Evolutionary conservation across 1,139 yeast genomes (phyloP), one percentile per base, ranked within the genome.

Genomic region (Protomyces inundatus): DNA sequence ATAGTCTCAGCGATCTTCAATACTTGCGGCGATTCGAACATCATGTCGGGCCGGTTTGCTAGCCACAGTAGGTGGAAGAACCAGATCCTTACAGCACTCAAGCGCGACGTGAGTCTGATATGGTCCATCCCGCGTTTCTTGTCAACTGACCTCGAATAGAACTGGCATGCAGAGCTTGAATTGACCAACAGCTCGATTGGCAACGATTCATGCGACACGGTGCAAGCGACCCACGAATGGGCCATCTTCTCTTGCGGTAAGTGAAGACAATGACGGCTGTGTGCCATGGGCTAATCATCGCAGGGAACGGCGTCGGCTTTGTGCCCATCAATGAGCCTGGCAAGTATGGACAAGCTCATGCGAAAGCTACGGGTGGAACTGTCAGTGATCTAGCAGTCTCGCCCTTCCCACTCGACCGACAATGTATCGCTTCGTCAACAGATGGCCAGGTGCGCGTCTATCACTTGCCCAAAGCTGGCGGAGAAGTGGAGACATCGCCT

Each of bases 81-180:
- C 30, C 62, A 58, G 45, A 58, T 58, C 32, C 52, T 58, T 14
- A 52, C 62, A 16, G 62, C 62, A 6, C 54, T 42, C 53, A 58
- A 58, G 56, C 33, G 62, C 12, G 62, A 58, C 30, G 48, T 42
- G 16, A 6, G 48, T 30, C 9, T 39, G 16, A 7, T 14, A 6
- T 4, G 14, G n/a, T n/a, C n/a, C n/a, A 39, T 9, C 3, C 23
- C 23, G 23, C 23, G 23, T 23, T 23, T 6, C n/a, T 39, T 10
- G 12, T 6, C 6, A 10, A 39, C 42, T 39, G 42, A 39, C 42
- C 14, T 12, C 23, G 6, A 14, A 5, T n/a, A 42, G 48, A 52
- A 39, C 32, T 58, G 42, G 45, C 62, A 58, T 23, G 14, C 56
- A 9, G 62, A 58, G 30, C 56, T 58, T 34, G 62, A 58, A 1